Conservation (phyloP, 805 yeast genomes). For the Metschnikowia henanensis region DNA sequence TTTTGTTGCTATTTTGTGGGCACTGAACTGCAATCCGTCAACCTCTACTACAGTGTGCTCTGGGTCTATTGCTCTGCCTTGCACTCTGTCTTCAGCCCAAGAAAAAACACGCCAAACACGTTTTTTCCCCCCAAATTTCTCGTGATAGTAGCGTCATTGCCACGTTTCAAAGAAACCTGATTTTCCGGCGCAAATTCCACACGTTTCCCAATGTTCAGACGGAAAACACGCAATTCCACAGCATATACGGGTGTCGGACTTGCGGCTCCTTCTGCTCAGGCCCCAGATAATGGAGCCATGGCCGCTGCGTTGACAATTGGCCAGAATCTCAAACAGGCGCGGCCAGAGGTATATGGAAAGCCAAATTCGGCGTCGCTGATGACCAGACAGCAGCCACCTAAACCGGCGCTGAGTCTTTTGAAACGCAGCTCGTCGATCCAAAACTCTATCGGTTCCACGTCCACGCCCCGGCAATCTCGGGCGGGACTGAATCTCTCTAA, state of each 20-base stretch:
- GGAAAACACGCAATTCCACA: constrained; percentile 33
- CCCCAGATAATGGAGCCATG: constrained; percentile 40
- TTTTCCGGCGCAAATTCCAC: not conserved
- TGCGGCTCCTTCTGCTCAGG: constrained; percentile 29
- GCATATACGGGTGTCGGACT: constrained; percentile 46
- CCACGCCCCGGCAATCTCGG: constrained; percentile 10
- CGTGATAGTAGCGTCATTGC: no score
- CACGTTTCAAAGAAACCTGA: not conserved
- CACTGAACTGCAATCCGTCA: no score
- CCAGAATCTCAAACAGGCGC: constrained; percentile 25
- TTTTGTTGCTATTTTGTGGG: no score
- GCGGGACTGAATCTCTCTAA: constrained; percentile 10
- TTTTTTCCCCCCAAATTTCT: no score
- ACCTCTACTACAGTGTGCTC: no score
- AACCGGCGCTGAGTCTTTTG: constrained; percentile 16
- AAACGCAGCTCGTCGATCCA: constrained; percentile 18
- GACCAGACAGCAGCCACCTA: constrained; percentile 18
- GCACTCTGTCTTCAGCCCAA: no score
- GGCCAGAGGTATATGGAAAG: constrained; percentile 15
- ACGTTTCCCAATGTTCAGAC: constrained; percentile 21
- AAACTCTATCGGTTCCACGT: constrained; percentile 8
- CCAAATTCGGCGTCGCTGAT: constrained; percentile 13
- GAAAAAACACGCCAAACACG: no score
- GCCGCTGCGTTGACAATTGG: constrained; percentile 49
- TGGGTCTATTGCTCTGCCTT: no score